Evolutionary conservation across 164 flowering plant species (phyloP).

Genomic region (Amborella trichopoda): DNA sequence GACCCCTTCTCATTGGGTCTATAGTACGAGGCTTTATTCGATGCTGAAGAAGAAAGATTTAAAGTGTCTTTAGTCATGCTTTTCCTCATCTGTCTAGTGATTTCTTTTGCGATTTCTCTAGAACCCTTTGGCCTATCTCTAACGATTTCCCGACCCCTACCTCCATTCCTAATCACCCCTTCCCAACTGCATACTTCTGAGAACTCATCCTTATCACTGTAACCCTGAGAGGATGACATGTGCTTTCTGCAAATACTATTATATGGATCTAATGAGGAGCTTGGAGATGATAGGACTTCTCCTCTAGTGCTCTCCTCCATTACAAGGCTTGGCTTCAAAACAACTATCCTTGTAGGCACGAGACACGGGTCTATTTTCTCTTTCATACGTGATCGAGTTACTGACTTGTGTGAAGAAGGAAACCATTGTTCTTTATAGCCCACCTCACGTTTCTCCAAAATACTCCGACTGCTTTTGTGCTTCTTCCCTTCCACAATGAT

Average conservation of each 20-base stretch:
- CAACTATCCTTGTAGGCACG: slow-evolving; percentile 66
- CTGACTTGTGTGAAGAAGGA: slow-evolving; percentile 14
- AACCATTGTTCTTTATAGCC: slow-evolving; percentile 7
- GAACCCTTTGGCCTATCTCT: slow-evolving; percentile 34
- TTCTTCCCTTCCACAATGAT: slow-evolving; percentile 1
- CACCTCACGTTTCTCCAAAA: slow-evolving; percentile 14
- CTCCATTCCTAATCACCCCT: too few relatives aligned
- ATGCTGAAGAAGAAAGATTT: too few relatives aligned
- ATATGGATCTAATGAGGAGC: slow-evolving; percentile 17
- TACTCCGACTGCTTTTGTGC: slow-evolving; percentile 10
- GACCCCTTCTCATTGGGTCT: too few relatives aligned
- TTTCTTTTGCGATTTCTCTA: slow-evolving; percentile 50
- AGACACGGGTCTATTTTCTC: slow-evolving; percentile 12
- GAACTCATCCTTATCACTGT: too few relatives aligned
- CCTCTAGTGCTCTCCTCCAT: slow-evolving; percentile 15
- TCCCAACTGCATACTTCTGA: too few relatives aligned
- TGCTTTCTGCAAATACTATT: slow-evolving; percentile 19
- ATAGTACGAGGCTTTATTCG: too few relatives aligned
- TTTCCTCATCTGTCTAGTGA: slow-evolving; percentile 24
- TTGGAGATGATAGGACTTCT: slow-evolving; percentile 23
- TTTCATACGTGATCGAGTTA: slow-evolving; percentile 11
- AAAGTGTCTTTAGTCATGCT: too few relatives aligned
- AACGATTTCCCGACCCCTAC: slow-evolving; percentile 16
- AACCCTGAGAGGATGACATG: too few relatives aligned
- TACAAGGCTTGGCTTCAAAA: slow-evolving; percentile 66